Evolutionary conservation across 768 basidiomycete genomes (phyloP), one percentile per base, ranked within the genome.

Genomic region (Leucocoprinus leucothites): DNA sequence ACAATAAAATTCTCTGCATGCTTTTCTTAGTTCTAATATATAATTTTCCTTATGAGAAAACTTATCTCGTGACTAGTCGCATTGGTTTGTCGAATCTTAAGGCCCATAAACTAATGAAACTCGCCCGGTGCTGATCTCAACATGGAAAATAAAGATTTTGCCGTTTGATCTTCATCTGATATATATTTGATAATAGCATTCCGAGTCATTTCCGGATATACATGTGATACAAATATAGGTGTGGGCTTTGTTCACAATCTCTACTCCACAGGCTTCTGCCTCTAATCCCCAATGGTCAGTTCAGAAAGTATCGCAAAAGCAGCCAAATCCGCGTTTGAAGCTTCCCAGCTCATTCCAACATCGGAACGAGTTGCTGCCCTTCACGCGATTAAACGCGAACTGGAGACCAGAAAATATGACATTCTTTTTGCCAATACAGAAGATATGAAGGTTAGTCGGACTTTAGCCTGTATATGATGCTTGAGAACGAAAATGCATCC

Each of bases 291-390:
- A 46, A 65, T 68, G 69, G 61, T 56, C 57, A 53, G 45, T 18
- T 3, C 16, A 38, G 38, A 38, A 38, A 13, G 14, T 38, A 38
- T 98, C 55, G 97, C 96, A 13, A 80, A 76, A 64, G 77, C 81
- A 1, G 93, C 94, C 21, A 91, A 93, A 66, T 65, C 71, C 7
- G 91, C 96, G 0, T 99, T 96, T 65, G 87, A 94, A 62, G 78
- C 79, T 18, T 94, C 94, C 3, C 96, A 97, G 66, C 79, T 96
- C 19, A 74, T 96, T 51, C 72, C 83, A 19, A 69, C 87, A 1
- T 63, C 75, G 0, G 85, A 91, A 60, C 82, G 94, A 26, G 77
- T 87, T 61, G 70, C 71, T 19, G 94, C 94, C 0, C 77, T 99
- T 1, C 70, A 80, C 54, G 77, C 79, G 52, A 91, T 98, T 58